phyloP scores from a whole-genome alignment of 192 early-diverging fungal species.

The Obelidium mucronatum region DNA sequence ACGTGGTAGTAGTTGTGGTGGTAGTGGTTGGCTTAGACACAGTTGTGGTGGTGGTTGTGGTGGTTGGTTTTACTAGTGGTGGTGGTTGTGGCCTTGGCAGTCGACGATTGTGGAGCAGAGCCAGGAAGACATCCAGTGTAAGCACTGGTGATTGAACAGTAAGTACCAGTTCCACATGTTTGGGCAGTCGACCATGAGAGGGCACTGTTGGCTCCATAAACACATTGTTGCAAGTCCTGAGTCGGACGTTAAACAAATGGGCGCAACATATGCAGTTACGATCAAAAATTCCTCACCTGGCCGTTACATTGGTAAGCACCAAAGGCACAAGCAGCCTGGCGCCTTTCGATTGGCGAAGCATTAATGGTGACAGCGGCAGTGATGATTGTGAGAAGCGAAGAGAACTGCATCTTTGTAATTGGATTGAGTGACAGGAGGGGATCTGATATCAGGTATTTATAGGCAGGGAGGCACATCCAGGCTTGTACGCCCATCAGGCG shows the following conservation, averaged over 20 bases:
- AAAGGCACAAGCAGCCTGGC: neutral
- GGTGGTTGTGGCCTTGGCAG: neutral
- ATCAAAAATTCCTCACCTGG: neutral
- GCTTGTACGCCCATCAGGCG: too few species aligned
- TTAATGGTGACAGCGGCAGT: neutral
- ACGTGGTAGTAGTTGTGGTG: neutral
- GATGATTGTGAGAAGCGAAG: neutral
- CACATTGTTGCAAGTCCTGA: neutral
- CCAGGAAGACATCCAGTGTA: neutral
- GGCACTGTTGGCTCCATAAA: neutral
- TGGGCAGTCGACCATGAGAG: neutral
- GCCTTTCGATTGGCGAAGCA: neutral
- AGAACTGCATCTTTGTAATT: neutral
- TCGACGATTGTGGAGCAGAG: neutral
- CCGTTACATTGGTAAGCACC: slow-evolving; percentile 7
- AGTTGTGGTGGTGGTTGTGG: neutral
- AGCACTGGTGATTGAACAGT: neutral
- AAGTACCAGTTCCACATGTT: slow-evolving; percentile 3
- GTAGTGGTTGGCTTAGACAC: neutral
- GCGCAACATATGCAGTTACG: neutral
- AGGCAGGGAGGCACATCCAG: too few species aligned
- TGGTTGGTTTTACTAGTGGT: too few species aligned
- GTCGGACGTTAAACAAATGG: neutral
- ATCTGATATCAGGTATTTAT: too few species aligned
- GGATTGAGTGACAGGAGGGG: too few species aligned